phyloP scores from a whole-genome alignment of 139 green algal genomes.

The Coccomyxa sp. region DNA sequence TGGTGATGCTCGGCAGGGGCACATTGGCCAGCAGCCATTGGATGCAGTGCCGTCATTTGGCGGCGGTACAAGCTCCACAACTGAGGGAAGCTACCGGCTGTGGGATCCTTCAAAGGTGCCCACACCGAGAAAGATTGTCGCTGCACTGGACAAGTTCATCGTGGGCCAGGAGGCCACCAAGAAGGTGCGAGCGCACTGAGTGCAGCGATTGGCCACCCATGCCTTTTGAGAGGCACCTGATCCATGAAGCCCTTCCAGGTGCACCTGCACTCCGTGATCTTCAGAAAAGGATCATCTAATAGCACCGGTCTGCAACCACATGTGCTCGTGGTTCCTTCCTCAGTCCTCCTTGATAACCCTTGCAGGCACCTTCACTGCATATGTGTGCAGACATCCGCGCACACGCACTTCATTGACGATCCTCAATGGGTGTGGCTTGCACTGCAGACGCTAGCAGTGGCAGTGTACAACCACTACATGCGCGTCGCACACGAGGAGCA shows the following conservation, averaged over 20 bases:
- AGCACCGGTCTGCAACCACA: neutral
- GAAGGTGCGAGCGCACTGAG: slow-evolving; percentile 25
- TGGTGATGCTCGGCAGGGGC: neutral
- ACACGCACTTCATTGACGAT: too few relatives aligned
- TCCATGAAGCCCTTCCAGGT: neutral
- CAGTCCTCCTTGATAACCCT: too few relatives aligned
- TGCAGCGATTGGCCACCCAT: too few relatives aligned
- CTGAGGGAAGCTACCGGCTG: neutral
- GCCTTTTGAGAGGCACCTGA: neutral
- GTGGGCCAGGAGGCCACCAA: slow-evolving; percentile 76
- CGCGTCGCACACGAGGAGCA: slow-evolving; percentile 46
- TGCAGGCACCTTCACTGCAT: too few relatives aligned
- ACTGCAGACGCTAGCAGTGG: slow-evolving; percentile 65
- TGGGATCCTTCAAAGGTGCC: neutral
- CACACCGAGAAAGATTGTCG: slow-evolving; percentile 64
- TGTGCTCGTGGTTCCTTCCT: too few relatives aligned
- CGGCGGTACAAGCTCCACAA: slow-evolving; percentile 13
- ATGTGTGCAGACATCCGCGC: too few relatives aligned
- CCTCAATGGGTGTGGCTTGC: neutral
- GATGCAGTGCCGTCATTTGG: slow-evolving; percentile 38
- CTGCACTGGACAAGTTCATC: slow-evolving; percentile 67
- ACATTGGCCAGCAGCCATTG: slow-evolving; percentile 3
- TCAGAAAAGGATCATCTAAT: neutral
- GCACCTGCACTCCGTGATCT: neutral
- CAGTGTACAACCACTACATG: slow-evolving; percentile 90